Percentiles rank a stretch among this genome's conserved stretches.
Conservation (phyloP, 352 stramenopile genomes). For the Aphanomyces invadans region DNA sequence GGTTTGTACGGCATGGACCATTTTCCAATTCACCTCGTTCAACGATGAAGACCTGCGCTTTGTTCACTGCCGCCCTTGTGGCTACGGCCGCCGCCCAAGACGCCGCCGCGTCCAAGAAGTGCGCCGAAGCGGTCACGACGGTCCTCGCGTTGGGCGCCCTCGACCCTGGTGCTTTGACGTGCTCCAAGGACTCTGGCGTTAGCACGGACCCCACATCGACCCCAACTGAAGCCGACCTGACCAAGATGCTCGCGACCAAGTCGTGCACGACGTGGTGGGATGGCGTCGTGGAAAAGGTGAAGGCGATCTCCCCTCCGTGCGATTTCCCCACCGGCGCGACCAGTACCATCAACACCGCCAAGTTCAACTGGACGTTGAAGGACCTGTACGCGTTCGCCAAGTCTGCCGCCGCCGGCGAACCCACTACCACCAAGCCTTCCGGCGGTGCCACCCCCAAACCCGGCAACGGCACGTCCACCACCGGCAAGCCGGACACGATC, state of each 20-base stretch:
- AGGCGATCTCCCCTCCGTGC: background rate
- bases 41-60: background rate
- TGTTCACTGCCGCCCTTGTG: background rate
- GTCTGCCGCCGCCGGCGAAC: background rate
- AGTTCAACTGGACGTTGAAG: background rate
- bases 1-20: too few species aligned
- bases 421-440: background rate
- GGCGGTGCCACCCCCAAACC: background rate
- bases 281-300: background rate
- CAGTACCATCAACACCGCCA: background rate
- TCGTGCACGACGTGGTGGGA: slow-evolving; percentile 7
- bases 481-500: too few species aligned
- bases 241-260: background rate
- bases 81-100: background rate
- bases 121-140: background rate
- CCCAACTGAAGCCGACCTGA: background rate
- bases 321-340: background rate
- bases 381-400: background rate
- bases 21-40: background rate
- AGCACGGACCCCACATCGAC: background rate
- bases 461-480: background rate
- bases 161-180: background rate
- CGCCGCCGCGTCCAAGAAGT: background rate
- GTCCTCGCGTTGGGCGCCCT: background rate
- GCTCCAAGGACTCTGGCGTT: background rate